These are phyloP conservation scores for Oryza longistaminata DNA, from an alignment of 176 grass and related monocot species.

Conservation along the genomic window DNA sequence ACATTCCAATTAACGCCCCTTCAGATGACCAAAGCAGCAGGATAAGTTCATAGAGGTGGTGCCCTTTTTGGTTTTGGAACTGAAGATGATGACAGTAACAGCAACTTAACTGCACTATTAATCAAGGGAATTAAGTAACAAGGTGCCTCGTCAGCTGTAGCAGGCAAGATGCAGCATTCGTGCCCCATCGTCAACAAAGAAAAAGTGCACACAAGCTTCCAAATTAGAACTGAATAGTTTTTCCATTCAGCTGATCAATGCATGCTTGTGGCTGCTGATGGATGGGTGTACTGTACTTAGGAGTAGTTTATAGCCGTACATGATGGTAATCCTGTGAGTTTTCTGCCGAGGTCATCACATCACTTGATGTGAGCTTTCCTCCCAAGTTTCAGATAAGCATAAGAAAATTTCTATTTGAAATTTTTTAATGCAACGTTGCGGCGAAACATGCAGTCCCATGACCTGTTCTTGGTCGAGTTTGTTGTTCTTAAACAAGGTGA, in stretches of 20 bases:
- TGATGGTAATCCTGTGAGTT: conserved; percentile 7
- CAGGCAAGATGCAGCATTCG: conserved; percentile 8
- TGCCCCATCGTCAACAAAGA: conserved; percentile 2
- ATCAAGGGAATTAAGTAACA: not conserved
- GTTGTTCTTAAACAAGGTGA: not conserved
- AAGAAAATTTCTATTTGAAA: not conserved
- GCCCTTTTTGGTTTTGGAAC: not conserved
- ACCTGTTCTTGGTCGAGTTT: not conserved
- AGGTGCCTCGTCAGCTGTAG: conserved; percentile 29
- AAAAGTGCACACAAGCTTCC: conserved; percentile 26
- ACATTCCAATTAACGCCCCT: conserved; percentile 6
- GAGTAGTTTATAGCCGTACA: not conserved
- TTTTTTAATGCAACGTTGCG: not conserved
- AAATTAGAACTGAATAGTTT: conserved; percentile 23
- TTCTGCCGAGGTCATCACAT: not conserved
- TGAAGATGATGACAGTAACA: conserved; percentile 13
- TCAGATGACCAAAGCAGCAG: not conserved
- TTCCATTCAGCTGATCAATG: not conserved
- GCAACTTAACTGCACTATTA: not conserved
- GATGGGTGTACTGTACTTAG: not conserved
- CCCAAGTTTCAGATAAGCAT: conserved; percentile 2
- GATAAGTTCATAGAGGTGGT: conserved; percentile 5
- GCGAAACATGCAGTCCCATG: not conserved
- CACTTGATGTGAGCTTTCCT: not conserved
- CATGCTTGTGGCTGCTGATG: not conserved